Evolutionary conservation across 306 rosid genomes (phyloP).

Genomic region (Sophora flavescens): DNA sequence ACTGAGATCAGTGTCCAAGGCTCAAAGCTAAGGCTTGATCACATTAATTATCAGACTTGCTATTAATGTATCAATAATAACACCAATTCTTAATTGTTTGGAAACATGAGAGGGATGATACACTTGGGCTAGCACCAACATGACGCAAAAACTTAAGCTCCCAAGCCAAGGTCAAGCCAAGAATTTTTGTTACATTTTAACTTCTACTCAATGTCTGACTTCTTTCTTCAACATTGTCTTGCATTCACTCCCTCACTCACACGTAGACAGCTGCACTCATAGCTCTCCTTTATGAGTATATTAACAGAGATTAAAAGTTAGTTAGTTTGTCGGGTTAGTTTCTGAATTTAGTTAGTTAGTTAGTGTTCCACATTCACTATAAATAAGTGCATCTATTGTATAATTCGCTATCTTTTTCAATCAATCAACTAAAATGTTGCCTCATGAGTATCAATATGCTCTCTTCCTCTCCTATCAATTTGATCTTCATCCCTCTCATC

Average conservation of each 20-base stretch:
- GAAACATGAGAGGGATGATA: slow-evolving; percentile 7
- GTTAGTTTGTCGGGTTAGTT: too few relatives aligned
- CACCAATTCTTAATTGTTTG: slow-evolving; percentile 17
- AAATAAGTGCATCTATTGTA: too few relatives aligned
- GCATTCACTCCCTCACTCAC: slow-evolving; percentile 1
- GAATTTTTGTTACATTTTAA: neutral
- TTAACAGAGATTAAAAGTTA: too few relatives aligned
- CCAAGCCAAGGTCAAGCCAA: slow-evolving; percentile 17
- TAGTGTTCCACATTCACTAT: too few relatives aligned
- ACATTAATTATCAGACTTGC: slow-evolving; percentile 25
- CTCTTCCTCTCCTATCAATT: too few relatives aligned
- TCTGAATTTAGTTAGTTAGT: too few relatives aligned
- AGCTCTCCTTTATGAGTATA: slow-evolving; percentile 15
- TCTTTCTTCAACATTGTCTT: slow-evolving; percentile 26
- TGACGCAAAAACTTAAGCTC: slow-evolving; percentile 13
- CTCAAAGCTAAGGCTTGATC: slow-evolving; percentile 25
- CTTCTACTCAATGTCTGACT: slow-evolving; percentile 11
- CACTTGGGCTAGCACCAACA: slow-evolving; percentile 12
- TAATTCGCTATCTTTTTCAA: too few relatives aligned
- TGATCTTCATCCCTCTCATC: too few relatives aligned
- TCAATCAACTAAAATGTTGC: too few relatives aligned
- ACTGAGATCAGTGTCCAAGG: neutral
- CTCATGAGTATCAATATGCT: too few relatives aligned
- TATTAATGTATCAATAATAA: slow-evolving; percentile 28
- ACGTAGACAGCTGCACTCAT: neutral